Evolutionary conservation across 73 alveolate species (phyloP).

Genomic region (Symbiodinium pilosum): DNA sequence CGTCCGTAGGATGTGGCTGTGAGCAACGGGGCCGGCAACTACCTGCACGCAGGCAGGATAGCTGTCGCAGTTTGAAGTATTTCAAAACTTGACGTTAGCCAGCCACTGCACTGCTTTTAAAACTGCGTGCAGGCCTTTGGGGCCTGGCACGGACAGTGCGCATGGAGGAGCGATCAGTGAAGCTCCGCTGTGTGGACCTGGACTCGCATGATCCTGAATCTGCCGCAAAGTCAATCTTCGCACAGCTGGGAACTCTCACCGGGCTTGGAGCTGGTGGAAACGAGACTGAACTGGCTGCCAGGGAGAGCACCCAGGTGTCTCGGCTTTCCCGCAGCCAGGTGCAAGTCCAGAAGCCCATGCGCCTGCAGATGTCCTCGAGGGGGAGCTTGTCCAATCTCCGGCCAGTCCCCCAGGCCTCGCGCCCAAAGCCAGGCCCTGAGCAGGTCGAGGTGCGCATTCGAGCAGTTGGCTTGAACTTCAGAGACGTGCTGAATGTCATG

Average conservation of each 20-base stretch:
- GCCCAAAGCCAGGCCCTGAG: conserved; percentile 33
- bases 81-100: neutral
- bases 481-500: conserved; percentile 61
- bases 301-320: conserved; percentile 64
- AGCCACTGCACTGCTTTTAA: neutral
- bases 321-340: conserved; percentile 83
- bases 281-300: conserved; percentile 40
- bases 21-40: conserved; percentile 66
- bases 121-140: conserved; percentile 93
- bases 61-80: too few relatives aligned
- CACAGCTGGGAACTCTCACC: conserved; percentile 40
- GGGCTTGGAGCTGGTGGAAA: conserved; percentile 83
- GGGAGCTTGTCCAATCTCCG: conserved; percentile 89
- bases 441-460: conserved; percentile 93
- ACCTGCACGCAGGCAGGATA: conserved; percentile 31
- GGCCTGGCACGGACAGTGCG: conserved; percentile 95
- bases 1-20: neutral
- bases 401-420: conserved; percentile 74
- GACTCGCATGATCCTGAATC: conserved; percentile 50
- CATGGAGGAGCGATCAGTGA: conserved; percentile 53
- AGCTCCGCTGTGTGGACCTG: conserved; percentile 76
- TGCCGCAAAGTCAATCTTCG: conserved; percentile 59
- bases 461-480: conserved; percentile 93
- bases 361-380: conserved; percentile 94
- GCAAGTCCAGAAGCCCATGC: conserved; percentile 47